Conservation (phyloP, 1,284 basidiomycete species). For the Dichomitus squalens region DNA sequence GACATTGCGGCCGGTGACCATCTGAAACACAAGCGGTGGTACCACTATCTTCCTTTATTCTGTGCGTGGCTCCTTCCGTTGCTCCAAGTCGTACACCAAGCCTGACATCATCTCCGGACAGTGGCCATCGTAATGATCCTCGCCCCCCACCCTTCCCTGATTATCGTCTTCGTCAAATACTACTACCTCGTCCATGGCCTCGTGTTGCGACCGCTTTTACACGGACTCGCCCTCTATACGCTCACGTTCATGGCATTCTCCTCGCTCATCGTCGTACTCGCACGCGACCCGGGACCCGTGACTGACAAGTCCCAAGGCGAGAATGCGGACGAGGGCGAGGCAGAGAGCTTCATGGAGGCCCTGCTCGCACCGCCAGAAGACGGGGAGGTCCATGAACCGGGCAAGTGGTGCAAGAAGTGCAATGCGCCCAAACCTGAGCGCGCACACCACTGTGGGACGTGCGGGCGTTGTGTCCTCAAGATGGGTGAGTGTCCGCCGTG, state of each 20-base stretch:
- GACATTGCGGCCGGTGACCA: slow-evolving; percentile 41
- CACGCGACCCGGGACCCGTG: slow-evolving; percentile 75
- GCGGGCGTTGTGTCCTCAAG: slow-evolving; percentile 81
- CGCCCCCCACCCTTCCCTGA: slow-evolving; percentile 71
- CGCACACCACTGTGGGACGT: slow-evolving; percentile 67
- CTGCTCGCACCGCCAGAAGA: slow-evolving; percentile 54
- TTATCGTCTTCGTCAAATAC: slow-evolving; percentile 66
- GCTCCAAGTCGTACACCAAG: background rate
- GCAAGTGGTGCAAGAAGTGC: slow-evolving; percentile 77
- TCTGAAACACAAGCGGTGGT: slow-evolving; percentile 56
- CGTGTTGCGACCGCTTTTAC: slow-evolving; percentile 48
- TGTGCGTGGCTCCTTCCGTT: slow-evolving; percentile 38
- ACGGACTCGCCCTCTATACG: slow-evolving; percentile 58
- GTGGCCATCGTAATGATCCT: slow-evolving; percentile 62
- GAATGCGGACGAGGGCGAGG: slow-evolving; percentile 41
- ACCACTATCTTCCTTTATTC: slow-evolving; percentile 57
- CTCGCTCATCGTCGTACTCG: slow-evolving; percentile 71
- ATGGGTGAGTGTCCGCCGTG: slow-evolving; percentile 61
- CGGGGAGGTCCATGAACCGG: slow-evolving; percentile 47
- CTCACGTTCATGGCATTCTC: slow-evolving; percentile 69
- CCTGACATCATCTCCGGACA: slow-evolving; percentile 29
- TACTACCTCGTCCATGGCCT: slow-evolving; percentile 57
- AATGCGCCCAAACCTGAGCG: slow-evolving; percentile 82
- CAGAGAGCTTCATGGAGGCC: slow-evolving; percentile 61
- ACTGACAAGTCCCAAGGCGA: slow-evolving; percentile 31